Percentiles rank a stretch among this genome's conserved stretches.
Evolutionary conservation across 139 green algal species (phyloP).

Genomic region (Dunaliella sp.): DNA sequence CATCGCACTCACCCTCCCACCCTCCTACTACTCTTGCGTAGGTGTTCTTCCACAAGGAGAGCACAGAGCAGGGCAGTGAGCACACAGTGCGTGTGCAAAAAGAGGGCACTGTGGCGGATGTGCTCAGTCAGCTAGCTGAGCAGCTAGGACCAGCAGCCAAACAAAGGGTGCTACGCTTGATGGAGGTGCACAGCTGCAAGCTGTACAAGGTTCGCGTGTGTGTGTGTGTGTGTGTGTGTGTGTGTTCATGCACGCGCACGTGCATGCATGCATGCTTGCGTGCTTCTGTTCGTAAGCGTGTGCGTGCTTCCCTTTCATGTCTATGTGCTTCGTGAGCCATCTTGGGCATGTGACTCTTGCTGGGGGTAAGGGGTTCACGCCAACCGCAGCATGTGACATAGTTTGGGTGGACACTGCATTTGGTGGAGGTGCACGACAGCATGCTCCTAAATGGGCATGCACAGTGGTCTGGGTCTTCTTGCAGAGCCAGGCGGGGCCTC

Average conservation of each 20-base stretch:
- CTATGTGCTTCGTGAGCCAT: too few relatives aligned
- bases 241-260: not conserved
- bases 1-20: too few relatives aligned
- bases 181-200: conserved; percentile 76
- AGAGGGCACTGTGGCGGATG: conserved; percentile 60
- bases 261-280: not conserved
- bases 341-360: not conserved
- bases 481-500: too few relatives aligned
- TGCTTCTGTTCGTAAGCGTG: not conserved
- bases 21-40: too few relatives aligned
- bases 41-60: conserved; percentile 69
- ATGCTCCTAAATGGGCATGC: too few relatives aligned
- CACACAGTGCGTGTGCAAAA: conserved; percentile 71
- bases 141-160: conserved; percentile 40
- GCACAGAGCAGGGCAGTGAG: conserved; percentile 68
- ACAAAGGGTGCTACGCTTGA: conserved; percentile 65
- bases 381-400: too few relatives aligned
- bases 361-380: not conserved
- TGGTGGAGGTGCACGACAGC: too few relatives aligned
- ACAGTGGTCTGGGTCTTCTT: too few relatives aligned
- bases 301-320: not conserved
- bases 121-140: conserved; percentile 65
- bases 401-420: too few relatives aligned
- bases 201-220: conserved; percentile 74
- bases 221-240: not conserved